These are phyloP conservation scores for Fragaria ananassa DNA, from an alignment of 306 rosid genomes.

Conservation along the genomic window DNA sequence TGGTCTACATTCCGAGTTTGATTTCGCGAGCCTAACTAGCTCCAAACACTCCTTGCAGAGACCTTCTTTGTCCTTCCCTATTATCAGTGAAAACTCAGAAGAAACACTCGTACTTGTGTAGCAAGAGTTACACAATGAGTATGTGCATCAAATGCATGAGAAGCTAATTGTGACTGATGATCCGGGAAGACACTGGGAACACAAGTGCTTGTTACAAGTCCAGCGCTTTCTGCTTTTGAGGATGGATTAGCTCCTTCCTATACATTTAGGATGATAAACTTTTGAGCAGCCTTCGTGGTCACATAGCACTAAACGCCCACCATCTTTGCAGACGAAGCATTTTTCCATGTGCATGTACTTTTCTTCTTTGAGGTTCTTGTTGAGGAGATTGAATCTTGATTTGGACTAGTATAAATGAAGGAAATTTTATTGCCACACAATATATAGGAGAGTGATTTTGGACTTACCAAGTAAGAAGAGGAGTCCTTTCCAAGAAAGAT, in stretches of 20 bases:
- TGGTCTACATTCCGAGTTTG: conserved; percentile 34
- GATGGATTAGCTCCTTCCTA: conserved; percentile 23
- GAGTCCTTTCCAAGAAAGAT: not conserved
- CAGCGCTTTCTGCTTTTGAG: conserved; percentile 22
- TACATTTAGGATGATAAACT: conserved; percentile 59
- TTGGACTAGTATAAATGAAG: not conserved
- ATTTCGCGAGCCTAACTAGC: conserved; percentile 46
- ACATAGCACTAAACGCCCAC: conserved; percentile 37
- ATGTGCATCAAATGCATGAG: conserved; percentile 57
- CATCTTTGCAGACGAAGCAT: conserved; percentile 52
- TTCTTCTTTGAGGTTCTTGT: not conserved
- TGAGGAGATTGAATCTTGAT: not conserved
- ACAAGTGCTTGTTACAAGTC: conserved; percentile 63
- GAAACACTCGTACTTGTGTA: not conserved
- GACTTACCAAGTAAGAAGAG: not conserved
- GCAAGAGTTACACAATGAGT: conserved; percentile 45
- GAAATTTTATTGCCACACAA: not conserved
- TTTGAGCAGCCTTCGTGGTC: conserved; percentile 40
- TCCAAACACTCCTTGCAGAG: conserved; percentile 51
- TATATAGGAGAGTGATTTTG: not conserved
- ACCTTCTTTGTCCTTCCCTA: conserved; percentile 29
- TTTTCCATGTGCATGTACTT: not conserved
- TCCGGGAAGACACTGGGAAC: conserved; percentile 34
- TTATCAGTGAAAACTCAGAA: conserved; percentile 30
- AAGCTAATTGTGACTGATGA: conserved; percentile 26